Evolutionary conservation across 192 early-diverging fungal genomes (phyloP).

Genomic region (Coemansia sp.): DNA sequence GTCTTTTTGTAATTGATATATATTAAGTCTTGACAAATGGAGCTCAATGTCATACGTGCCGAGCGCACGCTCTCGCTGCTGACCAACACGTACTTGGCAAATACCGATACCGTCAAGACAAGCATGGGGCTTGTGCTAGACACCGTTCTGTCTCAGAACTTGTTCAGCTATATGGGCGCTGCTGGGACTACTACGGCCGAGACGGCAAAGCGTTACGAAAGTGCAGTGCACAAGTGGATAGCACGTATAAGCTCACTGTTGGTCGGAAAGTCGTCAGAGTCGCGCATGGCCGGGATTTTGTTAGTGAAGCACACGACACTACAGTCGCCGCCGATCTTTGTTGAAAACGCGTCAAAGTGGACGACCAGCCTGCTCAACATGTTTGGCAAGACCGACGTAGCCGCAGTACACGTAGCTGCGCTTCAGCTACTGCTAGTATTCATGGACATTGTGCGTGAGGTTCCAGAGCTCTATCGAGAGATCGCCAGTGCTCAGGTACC

Average conservation of each 20-base stretch:
- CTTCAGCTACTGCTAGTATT: conserved; percentile 42
- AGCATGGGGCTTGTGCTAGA: conserved; percentile 43
- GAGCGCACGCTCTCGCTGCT: conserved; percentile 52
- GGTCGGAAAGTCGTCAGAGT: conserved; percentile 35
- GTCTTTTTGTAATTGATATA: conserved; percentile 6
- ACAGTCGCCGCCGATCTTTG: conserved; percentile 38
- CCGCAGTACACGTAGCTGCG: conserved; percentile 21
- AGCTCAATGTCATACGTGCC: conserved; percentile 38
- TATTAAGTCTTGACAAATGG: conserved; percentile 29
- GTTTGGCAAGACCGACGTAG: conserved; percentile 37
- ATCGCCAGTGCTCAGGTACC: conserved; percentile 45
- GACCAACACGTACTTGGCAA: conserved; percentile 49
- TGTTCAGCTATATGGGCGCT: conserved; percentile 29
- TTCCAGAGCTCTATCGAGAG: conserved; percentile 44
- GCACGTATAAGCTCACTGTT: conserved; percentile 48
- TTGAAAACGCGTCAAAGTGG: conserved; percentile 50
- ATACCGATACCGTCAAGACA: conserved; percentile 35
- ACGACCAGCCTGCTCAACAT: conserved; percentile 32
- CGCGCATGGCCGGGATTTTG: conserved; percentile 47
- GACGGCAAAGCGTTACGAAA: conserved; percentile 35
- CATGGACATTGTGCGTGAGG: conserved; percentile 51
- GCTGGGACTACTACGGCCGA: conserved; percentile 12
- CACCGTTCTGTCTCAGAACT: conserved; percentile 42
- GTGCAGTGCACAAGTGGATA: conserved; percentile 49
- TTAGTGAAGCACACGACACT: conserved; percentile 51